Base-by-base conservation (phyloP, 805 yeast species). In the Hanseniaspora mollemarum region DNA sequence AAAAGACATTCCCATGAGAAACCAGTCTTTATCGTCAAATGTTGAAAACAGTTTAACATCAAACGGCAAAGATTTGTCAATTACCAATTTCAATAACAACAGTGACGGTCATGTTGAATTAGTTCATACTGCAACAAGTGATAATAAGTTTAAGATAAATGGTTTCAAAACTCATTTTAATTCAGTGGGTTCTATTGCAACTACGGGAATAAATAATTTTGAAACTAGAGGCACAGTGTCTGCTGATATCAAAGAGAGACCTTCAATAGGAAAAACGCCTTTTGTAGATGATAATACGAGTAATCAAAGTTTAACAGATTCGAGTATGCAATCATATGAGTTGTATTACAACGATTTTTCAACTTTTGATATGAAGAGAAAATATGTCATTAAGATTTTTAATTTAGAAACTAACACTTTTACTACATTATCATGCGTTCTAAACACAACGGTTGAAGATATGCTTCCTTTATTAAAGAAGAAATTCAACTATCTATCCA, bases 371-470 rank as follows among this genome's bases (percentile, higher is more conserved):
- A 58, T 61, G 33, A 59, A 59, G 9, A 59, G 61, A 35, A 63
- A 60, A 43, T 67, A 66, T 41, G 67, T 64, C 3, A 69, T 90
- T 21, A 78, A 95, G 54, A 80, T 90, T 1, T 87, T 83, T 67
- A 78, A 83, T 53, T 83, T 79, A 48, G 94, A 85, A 53, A 88
- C 87, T 58, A 83, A 87, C 10, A 85, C 87, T 56, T 83, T 92
- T 15, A 71, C 80, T 0, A 85, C 95, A 1, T 68, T 90, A 19
- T 78, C 87, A 15, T 81, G 94, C 60, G 77, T 90, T 0, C 72
- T 83, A 31, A 84, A 82, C 53, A 83, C 87, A 1, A 77, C 90
- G 0, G 84, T 87, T 0, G 73, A 78, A 7, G 94, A 87, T 43
- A 67, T 92, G 48, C 69, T 90, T 36, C 77, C 76, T 29, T 73